These are phyloP conservation scores for Lumnitzera littorea DNA, from an alignment of 345 rosid genomes.

Conservation along the genomic window DNA sequence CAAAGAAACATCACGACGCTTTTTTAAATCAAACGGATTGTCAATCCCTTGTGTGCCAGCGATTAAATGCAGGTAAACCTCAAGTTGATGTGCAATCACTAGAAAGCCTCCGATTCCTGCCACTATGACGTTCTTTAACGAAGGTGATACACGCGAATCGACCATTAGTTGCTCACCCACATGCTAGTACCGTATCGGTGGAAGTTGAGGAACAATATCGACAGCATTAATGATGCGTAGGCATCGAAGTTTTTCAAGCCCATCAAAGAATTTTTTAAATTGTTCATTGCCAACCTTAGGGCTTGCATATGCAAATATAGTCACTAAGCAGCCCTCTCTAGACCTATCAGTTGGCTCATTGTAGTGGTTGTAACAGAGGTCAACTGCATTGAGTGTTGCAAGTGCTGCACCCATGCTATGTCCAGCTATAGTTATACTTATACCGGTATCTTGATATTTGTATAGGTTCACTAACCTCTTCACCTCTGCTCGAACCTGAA, in stretches of 20 bases:
- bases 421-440: neutral
- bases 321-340: slow-evolving; percentile 33
- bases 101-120: slow-evolving; percentile 17
- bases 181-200: slow-evolving; percentile 47
- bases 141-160: slow-evolving; percentile 47
- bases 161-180: slow-evolving; percentile 57
- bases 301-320: slow-evolving; percentile 44
- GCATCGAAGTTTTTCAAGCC: slow-evolving; percentile 37
- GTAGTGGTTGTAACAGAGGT: slow-evolving; percentile 46
- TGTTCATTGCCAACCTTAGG: slow-evolving; percentile 52
- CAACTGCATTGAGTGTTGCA: slow-evolving; percentile 29
- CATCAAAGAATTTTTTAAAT: slow-evolving; percentile 28
- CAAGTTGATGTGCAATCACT: slow-evolving; percentile 41
- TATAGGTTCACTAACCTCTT: too few species aligned
- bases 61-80: slow-evolving; percentile 53
- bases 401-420: too few species aligned
- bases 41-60: slow-evolving; percentile 57
- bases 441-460: neutral
- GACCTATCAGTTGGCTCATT: slow-evolving; percentile 25
- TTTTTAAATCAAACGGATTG: slow-evolving; percentile 38
- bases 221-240: slow-evolving; percentile 37
- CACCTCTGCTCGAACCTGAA: too few species aligned
- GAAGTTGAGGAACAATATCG: slow-evolving; percentile 56
- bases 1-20: slow-evolving; percentile 39
- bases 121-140: slow-evolving; percentile 22